phyloP scores from a whole-genome alignment of 2,329 filamentous ascomycete genomes.

The Hymenotorrendiella dingleyae region DNA sequence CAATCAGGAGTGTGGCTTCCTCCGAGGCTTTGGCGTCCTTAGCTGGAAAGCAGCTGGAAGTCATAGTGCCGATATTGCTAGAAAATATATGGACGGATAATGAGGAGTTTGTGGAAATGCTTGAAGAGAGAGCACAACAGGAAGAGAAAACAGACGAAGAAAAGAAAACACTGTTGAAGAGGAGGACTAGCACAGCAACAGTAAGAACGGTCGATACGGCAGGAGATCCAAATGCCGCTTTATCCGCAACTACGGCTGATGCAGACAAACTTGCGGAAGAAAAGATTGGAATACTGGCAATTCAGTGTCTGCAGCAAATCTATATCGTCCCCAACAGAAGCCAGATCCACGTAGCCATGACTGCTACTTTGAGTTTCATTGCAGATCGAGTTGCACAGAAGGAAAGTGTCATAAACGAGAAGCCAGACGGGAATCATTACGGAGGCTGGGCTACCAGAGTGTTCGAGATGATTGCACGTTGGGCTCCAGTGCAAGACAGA shows the following conservation, averaged over 20 bases:
- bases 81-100: constrained; percentile 78
- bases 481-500: constrained; percentile 90
- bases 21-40: constrained; percentile 74
- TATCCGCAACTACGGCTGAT: constrained; percentile 77
- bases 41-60: constrained; percentile 67
- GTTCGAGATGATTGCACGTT: constrained; percentile 72
- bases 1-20: constrained; percentile 73
- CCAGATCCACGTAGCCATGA: constrained; percentile 74
- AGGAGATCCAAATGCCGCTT: constrained; percentile 58
- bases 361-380: constrained; percentile 69
- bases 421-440: constrained; percentile 38
- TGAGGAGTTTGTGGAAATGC: constrained; percentile 60
- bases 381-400: constrained; percentile 49
- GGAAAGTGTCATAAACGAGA: constrained; percentile 45
- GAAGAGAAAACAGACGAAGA: constrained; percentile 66
- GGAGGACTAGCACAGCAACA: constrained; percentile 74
- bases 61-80: constrained; percentile 78
- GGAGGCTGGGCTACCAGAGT: constrained; percentile 76
- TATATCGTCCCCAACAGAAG: constrained; percentile 76
- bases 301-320: constrained; percentile 81
- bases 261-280: constrained; percentile 87
- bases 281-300: constrained; percentile 75
- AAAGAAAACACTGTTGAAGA: constrained; percentile 47
- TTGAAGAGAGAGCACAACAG: constrained; percentile 61
- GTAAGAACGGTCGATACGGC: constrained; percentile 63